A percentile compares a stretch with the other conserved stretches of the same genome.
phyloP scores from a whole-genome alignment of 192 early-diverging fungal species.

The Coemansia sp. region DNA sequence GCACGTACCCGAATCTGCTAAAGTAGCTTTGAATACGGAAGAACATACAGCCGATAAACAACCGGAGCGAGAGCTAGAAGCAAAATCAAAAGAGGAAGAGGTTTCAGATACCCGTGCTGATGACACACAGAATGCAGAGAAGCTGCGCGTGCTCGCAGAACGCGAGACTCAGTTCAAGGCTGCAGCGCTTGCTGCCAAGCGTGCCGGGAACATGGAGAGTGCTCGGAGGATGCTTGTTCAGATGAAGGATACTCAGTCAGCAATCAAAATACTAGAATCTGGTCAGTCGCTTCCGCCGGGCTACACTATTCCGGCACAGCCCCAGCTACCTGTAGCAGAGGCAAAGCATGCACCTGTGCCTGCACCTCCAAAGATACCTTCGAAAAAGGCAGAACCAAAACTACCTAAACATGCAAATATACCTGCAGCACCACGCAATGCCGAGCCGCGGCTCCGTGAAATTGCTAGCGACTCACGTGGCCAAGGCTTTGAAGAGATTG shows the following conservation, averaged over 20 bases:
- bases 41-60: background rate
- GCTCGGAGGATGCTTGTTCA: slow-evolving; percentile 32
- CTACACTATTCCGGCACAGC: background rate
- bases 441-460: background rate
- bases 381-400: background rate
- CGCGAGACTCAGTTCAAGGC: slow-evolving; percentile 16
- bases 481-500: slow-evolving; percentile 2
- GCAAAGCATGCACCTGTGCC: background rate
- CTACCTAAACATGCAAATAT: background rate
- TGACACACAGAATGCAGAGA: background rate
- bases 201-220: slow-evolving; percentile 20
- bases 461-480: background rate
- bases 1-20: background rate
- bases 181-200: slow-evolving; percentile 30
- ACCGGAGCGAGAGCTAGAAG: background rate
- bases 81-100: background rate
- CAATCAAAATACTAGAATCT: slow-evolving; percentile 2
- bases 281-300: slow-evolving; percentile 2
- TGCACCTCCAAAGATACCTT: background rate
- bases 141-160: background rate
- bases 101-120: background rate
- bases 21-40: background rate
- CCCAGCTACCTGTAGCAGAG: background rate
- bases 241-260: slow-evolving; percentile 27
- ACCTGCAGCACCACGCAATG: background rate